Percentiles rank a stretch among this genome's conserved stretches.
phyloP scores from a whole-genome alignment of 805 yeast species.

The Wickerhamomyces silvicola region DNA sequence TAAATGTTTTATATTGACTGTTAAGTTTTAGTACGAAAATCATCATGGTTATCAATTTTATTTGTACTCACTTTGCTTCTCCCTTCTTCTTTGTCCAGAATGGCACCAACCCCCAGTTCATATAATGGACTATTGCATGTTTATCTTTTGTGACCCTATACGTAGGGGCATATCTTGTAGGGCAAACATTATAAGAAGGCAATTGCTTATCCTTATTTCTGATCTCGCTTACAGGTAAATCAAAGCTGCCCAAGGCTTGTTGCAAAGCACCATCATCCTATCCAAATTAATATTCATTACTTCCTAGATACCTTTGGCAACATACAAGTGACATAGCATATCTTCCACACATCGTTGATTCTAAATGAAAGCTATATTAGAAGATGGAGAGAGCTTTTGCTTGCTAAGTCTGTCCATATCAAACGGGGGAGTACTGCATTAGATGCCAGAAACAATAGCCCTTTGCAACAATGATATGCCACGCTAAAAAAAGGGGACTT shows the following conservation, averaged over 20 bases:
- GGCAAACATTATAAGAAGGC: conserved; percentile 54
- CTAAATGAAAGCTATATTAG: neutral
- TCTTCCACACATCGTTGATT: conserved; percentile 53
- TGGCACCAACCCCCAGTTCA: conserved; percentile 83
- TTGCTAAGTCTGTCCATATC: no score
- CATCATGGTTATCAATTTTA: neutral
- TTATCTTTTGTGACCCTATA: conserved; percentile 10
- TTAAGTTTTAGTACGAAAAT: neutral
- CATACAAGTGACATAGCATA: conserved; percentile 43
- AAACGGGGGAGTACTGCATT: no score
- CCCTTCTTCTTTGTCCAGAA: conserved; percentile 44
- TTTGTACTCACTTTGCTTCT: conserved; percentile 15
- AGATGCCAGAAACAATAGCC: no score
- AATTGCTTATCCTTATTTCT: conserved; percentile 17
- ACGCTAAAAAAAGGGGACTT: no score
- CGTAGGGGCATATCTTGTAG: conserved; percentile 46
- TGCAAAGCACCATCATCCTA: conserved; percentile 12
- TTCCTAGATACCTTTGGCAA: no score
- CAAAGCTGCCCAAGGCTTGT: conserved; percentile 7
- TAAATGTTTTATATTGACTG: conserved; percentile 48
- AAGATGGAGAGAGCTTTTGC: neutral
- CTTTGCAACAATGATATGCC: no score
- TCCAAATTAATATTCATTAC: neutral
- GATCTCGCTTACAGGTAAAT: conserved; percentile 3
- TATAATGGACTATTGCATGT: conserved; percentile 33